phyloP scores from a whole-genome alignment of 148 eudicot genomes.

The Tetragonia tetragonoides region DNA sequence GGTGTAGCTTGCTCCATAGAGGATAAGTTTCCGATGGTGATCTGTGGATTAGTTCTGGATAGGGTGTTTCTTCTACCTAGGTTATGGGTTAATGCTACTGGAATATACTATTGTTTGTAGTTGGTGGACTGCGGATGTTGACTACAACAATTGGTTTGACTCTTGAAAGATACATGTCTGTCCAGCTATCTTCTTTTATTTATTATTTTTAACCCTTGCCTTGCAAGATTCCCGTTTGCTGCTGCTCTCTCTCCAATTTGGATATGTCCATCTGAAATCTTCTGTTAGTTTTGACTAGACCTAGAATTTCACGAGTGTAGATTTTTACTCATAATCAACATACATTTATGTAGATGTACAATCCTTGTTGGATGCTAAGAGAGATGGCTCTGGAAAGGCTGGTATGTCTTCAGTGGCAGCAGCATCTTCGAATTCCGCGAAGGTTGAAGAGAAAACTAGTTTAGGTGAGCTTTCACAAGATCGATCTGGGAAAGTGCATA shows the following conservation, averaged over 20 bases:
- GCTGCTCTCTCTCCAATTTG: not conserved
- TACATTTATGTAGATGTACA: conserved; percentile 39
- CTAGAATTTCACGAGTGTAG: not conserved
- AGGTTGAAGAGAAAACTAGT: conserved; percentile 43
- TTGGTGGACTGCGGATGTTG: not conserved
- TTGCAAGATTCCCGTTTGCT: not conserved
- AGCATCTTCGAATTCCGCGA: conserved; percentile 39
- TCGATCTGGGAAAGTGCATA: conserved; percentile 39
- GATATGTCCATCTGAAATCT: not conserved
- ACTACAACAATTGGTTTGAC: not conserved
- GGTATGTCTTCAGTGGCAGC: conserved; percentile 39
- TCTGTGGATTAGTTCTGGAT: no score
- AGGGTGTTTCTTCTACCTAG: not conserved
- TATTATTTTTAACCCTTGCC: not conserved
- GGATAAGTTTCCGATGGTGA: no score
- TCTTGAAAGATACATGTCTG: not conserved
- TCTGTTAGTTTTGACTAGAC: not conserved
- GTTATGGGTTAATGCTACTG: not conserved
- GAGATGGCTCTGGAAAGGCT: conserved; percentile 44
- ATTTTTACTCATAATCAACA: conserved; percentile 11
- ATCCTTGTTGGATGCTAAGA: conserved; percentile 32
- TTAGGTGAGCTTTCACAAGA: conserved; percentile 44
- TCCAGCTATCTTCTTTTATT: not conserved
- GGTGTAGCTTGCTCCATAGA: not conserved
- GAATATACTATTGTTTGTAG: not conserved